Conservation (phyloP, 139 green algal genomes). For the Zygnema cylindricum region DNA sequence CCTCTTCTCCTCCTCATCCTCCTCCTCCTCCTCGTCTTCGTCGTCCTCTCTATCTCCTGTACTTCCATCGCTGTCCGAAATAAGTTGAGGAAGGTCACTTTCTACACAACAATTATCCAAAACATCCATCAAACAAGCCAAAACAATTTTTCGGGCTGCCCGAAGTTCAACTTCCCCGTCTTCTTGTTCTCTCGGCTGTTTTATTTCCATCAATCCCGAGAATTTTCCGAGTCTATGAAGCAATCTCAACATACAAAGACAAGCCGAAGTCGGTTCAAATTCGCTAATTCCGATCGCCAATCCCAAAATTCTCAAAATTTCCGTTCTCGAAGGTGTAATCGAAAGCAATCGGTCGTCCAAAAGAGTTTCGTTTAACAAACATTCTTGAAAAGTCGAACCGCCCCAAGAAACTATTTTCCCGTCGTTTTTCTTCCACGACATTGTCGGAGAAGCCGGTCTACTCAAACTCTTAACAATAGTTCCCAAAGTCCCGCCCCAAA, state of each 20-base stretch:
- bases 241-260: conserved; percentile 30
- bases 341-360: neutral
- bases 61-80: no score
- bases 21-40: neutral
- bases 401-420: no score
- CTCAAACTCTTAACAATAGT: no score
- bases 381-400: neutral
- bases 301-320: conserved; percentile 19
- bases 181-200: neutral
- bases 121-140: neutral
- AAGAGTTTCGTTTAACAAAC: neutral
- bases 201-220: neutral
- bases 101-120: neutral
- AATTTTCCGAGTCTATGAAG: neutral
- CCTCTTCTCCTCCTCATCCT: neutral
- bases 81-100: neutral
- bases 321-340: neutral
- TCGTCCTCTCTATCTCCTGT: neutral
- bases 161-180: neutral
- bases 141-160: neutral
- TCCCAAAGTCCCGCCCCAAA: no score
- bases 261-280: conserved; percentile 23
- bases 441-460: no score
- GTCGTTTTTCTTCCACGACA: no score
- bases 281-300: conserved; percentile 11